Percentiles rank a stretch among this genome's conserved stretches.
These are phyloP conservation scores for Sclerotinia glacialis DNA, from an alignment of 2,329 filamentous ascomycete genomes.

Conservation along the genomic window DNA sequence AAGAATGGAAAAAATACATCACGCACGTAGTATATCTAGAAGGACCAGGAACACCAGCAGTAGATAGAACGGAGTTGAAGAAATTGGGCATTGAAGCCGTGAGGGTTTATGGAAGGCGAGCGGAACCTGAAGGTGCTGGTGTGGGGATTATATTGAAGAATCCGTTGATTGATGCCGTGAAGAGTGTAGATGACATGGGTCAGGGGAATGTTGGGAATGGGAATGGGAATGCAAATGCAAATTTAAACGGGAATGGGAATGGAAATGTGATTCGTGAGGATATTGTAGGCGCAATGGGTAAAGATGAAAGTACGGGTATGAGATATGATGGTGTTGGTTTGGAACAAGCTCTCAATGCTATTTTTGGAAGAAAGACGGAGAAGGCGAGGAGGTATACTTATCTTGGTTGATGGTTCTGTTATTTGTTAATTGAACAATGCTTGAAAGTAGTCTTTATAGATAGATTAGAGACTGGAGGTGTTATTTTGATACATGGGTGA, in stretches of 20 bases:
- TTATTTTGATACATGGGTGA: not conserved
- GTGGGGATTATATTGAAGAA: not conserved
- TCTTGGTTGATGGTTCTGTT: not conserved
- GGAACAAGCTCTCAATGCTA: slow-evolving; percentile 70
- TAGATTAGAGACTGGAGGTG: not conserved
- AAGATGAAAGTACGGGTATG: slow-evolving; percentile 48
- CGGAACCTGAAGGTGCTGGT: slow-evolving; percentile 45
- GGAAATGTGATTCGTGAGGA: not conserved
- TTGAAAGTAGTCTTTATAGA: not conserved
- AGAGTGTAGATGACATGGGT: not conserved
- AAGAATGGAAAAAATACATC: slow-evolving; percentile 66
- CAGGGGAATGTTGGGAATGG: not conserved
- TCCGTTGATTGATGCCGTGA: not conserved
- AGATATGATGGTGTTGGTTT: slow-evolving; percentile 75
- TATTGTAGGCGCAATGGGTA: not conserved
- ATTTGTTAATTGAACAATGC: not conserved
- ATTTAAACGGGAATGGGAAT: too few relatives aligned
- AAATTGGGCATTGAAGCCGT: slow-evolving; percentile 73
- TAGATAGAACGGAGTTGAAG: slow-evolving; percentile 64
- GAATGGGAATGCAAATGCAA: too few relatives aligned
- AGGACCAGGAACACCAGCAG: slow-evolving; percentile 63
- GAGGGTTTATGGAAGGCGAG: slow-evolving; percentile 67
- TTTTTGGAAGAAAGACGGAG: slow-evolving; percentile 61
- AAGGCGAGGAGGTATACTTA: slow-evolving; percentile 59
- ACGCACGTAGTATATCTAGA: slow-evolving; percentile 83